phyloP scores from a whole-genome alignment of 2,329 filamentous ascomycete genomes.

The Acrodontium crateriforme region DNA sequence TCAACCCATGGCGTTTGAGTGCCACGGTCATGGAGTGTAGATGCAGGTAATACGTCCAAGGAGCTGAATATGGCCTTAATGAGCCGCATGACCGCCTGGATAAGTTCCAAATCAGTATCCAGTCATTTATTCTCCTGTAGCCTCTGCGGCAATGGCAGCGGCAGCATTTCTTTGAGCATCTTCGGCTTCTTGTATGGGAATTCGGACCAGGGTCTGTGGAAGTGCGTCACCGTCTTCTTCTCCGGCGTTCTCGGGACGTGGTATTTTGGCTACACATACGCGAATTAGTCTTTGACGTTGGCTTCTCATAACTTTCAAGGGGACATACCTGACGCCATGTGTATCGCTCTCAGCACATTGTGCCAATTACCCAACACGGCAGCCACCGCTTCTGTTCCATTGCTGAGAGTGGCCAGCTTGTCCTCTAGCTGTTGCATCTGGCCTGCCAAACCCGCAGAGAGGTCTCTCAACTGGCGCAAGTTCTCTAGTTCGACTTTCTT shows the following conservation, averaged over 20 bases:
- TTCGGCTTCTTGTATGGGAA: constrained; percentile 58
- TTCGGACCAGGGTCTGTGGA: constrained; percentile 71
- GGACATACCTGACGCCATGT: no score
- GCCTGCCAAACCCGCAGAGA: constrained; percentile 62
- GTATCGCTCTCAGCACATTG: constrained; percentile 70
- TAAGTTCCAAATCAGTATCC: no score
- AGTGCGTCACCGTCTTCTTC: constrained; percentile 38
- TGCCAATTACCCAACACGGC: constrained; percentile 81
- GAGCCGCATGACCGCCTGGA: no score
- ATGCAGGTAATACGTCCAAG: no score
- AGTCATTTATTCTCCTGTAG: not conserved
- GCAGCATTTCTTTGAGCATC: constrained; percentile 16
- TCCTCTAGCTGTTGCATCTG: constrained; percentile 75
- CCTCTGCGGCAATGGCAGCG: not conserved
- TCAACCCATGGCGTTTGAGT: no score
- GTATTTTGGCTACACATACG: constrained; percentile 50
- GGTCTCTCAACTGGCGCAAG: constrained; percentile 60
- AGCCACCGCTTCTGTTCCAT: constrained; percentile 75
- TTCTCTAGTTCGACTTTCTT: constrained; percentile 75
- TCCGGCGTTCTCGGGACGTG: constrained; percentile 39
- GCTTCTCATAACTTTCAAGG: not conserved
- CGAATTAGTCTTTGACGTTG: no score
- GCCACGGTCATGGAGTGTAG: no score
- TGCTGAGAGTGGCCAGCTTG: constrained; percentile 62
- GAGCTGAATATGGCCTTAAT: no score